Evolutionary conservation across 345 rosid genomes (phyloP), one percentile per base, ranked within the genome.

Genomic region (Clausena lansium): DNA sequence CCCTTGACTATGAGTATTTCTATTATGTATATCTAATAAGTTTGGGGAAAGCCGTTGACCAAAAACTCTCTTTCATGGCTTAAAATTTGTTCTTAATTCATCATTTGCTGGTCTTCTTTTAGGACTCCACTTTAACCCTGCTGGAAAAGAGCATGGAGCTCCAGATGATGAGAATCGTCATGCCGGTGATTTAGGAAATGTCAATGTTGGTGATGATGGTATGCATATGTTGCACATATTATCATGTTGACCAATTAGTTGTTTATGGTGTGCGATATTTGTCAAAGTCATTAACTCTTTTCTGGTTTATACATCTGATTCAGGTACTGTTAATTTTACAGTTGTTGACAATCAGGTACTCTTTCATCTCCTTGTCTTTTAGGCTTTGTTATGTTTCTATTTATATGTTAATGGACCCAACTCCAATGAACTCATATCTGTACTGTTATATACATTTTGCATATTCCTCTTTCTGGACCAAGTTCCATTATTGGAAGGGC

Each of bases 111-210:
- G 41, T 75, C 62, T 76, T 14, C 68, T 77, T 86, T 61, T 76
- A 94, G 99, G 99, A 45, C 97, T 95, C 1, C 98, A 94, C 78
- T 96, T 86, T 69, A 94, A 96, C 84, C 99, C 99, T 58, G 88
- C 70, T 75, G 84, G 84, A 62, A 96, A 96, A 81, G 91, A 91
- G 58, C 99, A 96, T 72, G 98, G 99, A 86, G 92, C 97, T 59
- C 97, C 99, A 13, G 91, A 81, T 38, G 99, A 96, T 59, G 93
- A 82, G 73, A 83, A 81, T 59, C 97, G 99, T 30, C 99, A 94
- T 89, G 99, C 98, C 72, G 98, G 98, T 61, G 99, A 96, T 87
- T 78, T 92, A 36, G 99, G 98, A 82, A 93, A 92, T 79, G 76
- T 93, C 77, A 79, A 45, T 83, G 98, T 58, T 76, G 95, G 97